Conservation (phyloP, 2,329 filamentous ascomycete species). For the Penicillium corylophilum region DNA sequence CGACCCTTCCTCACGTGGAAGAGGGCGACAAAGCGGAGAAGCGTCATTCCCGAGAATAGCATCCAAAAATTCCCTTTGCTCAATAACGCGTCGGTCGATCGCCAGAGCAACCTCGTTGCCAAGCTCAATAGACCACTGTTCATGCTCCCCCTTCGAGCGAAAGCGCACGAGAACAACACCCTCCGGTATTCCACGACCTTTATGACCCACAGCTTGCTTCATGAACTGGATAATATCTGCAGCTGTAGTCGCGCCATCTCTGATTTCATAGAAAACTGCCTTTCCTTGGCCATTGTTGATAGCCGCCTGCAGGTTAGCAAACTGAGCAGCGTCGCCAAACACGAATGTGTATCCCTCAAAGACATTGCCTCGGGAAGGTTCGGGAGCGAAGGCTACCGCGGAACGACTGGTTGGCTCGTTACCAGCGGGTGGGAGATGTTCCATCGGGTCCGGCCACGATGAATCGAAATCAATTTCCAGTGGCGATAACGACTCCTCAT, state of each 20-base stretch:
- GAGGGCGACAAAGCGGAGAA: conserved; percentile 65
- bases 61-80: conserved; percentile 89
- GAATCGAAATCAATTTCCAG: conserved; percentile 78
- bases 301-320: conserved; percentile 69
- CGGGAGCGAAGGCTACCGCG: conserved; percentile 69
- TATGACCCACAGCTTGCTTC: conserved; percentile 70
- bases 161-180: conserved; percentile 79
- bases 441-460: conserved; percentile 72
- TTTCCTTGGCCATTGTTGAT: conserved; percentile 83
- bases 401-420: conserved; percentile 72
- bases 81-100: conserved; percentile 77
- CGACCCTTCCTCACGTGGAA: conserved; percentile 55
- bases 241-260: conserved; percentile 62
- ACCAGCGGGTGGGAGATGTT: conserved; percentile 71
- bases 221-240: conserved; percentile 78
- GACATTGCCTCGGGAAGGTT: conserved; percentile 63
- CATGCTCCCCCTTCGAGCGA: conserved; percentile 57
- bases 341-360: conserved; percentile 89
- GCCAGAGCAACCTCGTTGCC: conserved; percentile 67
- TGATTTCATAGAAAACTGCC: conserved; percentile 65
- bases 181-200: conserved; percentile 65
- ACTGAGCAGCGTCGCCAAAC: conserved; percentile 75
- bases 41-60: conserved; percentile 82
- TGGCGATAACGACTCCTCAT: conserved; percentile 52
- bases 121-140: conserved; percentile 69